These are phyloP conservation scores for Cutaneotrichosporon sp. DNA, from an alignment of 1,284 basidiomycete genomes.

Conservation along the genomic window DNA sequence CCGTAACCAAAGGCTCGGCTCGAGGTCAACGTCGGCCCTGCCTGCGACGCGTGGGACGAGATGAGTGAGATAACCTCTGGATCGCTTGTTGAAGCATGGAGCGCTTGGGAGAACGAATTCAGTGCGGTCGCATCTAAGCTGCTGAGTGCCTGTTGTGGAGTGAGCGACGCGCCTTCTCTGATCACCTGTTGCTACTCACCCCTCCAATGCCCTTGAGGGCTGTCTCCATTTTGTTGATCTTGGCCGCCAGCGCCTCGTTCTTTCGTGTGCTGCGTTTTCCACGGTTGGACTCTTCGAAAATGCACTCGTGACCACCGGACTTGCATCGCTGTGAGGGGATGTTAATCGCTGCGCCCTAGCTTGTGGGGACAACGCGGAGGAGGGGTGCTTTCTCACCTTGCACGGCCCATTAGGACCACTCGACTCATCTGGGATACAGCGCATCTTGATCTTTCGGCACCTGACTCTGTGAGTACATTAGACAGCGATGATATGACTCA, in stretches of 20 bases:
- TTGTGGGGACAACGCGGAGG: neutral
- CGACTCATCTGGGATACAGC: slow-evolving; percentile 78
- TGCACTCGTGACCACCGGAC: slow-evolving; percentile 78
- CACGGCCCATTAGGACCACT: slow-evolving; percentile 73
- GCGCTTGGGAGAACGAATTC: slow-evolving; percentile 45
- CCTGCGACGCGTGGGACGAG: slow-evolving; percentile 58
- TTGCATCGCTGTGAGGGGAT: slow-evolving; percentile 51
- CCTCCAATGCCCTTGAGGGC: slow-evolving; percentile 62
- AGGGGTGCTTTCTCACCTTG: slow-evolving; percentile 53
- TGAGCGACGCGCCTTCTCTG: neutral
- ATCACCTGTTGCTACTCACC: slow-evolving; percentile 20
- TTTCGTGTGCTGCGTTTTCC: slow-evolving; percentile 84
- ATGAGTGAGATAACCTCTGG: slow-evolving; percentile 73
- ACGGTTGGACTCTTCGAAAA: slow-evolving; percentile 90
- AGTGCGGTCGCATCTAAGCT: slow-evolving; percentile 63
- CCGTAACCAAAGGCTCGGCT: slow-evolving; percentile 12
- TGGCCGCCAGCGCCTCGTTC: slow-evolving; percentile 77
- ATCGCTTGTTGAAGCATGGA: slow-evolving; percentile 34
- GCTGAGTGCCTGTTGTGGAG: slow-evolving; percentile 52
- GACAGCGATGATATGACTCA: slow-evolving; percentile 13
- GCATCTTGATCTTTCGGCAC: slow-evolving; percentile 96
- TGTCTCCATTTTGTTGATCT: slow-evolving; percentile 86
- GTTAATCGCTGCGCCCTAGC: neutral
- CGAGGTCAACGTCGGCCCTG: slow-evolving; percentile 33
- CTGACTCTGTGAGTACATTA: slow-evolving; percentile 1